Base-by-base conservation (phyloP, 805 yeast genomes). In the Candida ascalaphidarum region DNA sequence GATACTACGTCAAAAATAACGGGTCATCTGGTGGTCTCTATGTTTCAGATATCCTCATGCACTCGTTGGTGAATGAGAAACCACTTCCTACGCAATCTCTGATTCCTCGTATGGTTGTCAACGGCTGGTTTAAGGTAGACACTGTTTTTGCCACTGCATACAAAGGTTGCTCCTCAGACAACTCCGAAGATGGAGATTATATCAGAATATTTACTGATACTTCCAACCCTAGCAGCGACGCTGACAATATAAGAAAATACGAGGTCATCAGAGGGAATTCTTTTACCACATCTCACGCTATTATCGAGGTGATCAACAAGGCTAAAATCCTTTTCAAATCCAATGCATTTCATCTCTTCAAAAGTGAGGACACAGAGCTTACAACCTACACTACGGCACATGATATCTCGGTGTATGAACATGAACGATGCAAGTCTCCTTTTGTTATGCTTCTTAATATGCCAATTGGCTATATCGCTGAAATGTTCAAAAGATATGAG, bases 341-440 rank as follows among this genome's bases (percentile, higher is more conserved):
- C 2, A 81, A 85, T 26, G 88, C 95, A 3, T 85, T 88, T 55
- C 96, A 88, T 56, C 56, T 89, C 18, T 89, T 89, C 62, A 74
- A 69, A 39, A 61, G 72, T 3, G 10, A 36, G 35, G 35, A 55
- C 36, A 18, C 51, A 16, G 51, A 21, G 32, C 61, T 34, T 44
- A 65, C 20, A 15, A 43, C 78, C 1, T 81, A 71, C 46, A 74
- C 75, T 9, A 73, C 86, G 3, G 92, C 92, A 1, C 94, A 82
- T 46, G 82, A 77, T 40, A 39, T 55, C 2, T 41, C 53, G 0
- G 57, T 66, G 1, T 82, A 79, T 43, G 46, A 44, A 5, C 46
- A 45, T 4, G 94, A 82, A 44, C 59, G 51, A 4, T 54, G 72
- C 14, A 74, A 73, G 39, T 73, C 89, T 0, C 77, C 77, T 2